Conservation (phyloP, 1,284 basidiomycete genomes). For the Cystobasidiaceae sp. region DNA sequence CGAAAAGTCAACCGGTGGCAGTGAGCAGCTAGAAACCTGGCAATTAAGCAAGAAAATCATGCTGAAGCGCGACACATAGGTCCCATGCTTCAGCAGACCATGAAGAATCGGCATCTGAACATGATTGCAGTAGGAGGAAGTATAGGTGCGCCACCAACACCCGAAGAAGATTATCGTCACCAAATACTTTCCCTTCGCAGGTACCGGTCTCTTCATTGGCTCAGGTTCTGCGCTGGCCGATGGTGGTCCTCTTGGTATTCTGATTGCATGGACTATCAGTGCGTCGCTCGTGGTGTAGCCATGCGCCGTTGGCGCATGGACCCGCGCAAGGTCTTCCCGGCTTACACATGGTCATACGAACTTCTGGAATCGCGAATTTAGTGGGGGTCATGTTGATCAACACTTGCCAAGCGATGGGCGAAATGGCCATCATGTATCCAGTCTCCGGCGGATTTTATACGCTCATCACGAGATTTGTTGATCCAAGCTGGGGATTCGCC, state of each 20-base stretch:
- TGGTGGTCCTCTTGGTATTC: constrained; percentile 51
- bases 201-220: constrained; percentile 48
- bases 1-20: constrained; percentile 5
- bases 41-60: background rate
- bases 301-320: too few species aligned
- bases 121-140: constrained; percentile 53
- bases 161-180: constrained; percentile 31
- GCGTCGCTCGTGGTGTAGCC: background rate
- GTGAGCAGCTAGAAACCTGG: background rate
- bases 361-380: constrained; percentile 31
- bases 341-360: too few species aligned
- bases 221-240: constrained; percentile 49
- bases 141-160: constrained; percentile 49
- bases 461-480: constrained; percentile 44
- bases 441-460: constrained; percentile 52
- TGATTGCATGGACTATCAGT: constrained; percentile 22
- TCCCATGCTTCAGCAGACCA: constrained; percentile 31
- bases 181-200: background rate
- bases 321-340: too few species aligned
- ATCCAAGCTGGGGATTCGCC: constrained; percentile 44
- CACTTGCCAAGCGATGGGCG: constrained; percentile 50
- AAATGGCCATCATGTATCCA: constrained; percentile 50
- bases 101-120: constrained; percentile 33
- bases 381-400: constrained; percentile 47
- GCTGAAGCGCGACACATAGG: background rate